Conservation (phyloP, 2,329 filamentous ascomycete genomes). For the Fusarium zealandicum region DNA sequence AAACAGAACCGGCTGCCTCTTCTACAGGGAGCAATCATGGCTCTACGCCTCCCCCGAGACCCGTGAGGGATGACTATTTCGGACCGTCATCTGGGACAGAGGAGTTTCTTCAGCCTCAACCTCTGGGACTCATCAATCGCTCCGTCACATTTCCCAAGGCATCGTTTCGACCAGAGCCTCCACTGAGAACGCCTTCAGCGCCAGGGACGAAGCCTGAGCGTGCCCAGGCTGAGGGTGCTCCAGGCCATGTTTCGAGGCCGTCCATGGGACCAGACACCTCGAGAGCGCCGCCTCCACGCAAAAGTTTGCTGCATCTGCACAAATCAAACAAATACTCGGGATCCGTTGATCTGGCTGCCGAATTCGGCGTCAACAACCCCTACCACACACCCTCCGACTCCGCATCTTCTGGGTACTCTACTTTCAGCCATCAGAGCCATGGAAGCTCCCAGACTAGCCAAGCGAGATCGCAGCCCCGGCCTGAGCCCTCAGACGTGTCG, state of each 20-base stretch:
- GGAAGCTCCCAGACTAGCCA: slow-evolving; percentile 65
- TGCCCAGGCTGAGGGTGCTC: slow-evolving; percentile 39
- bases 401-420: slow-evolving; percentile 69
- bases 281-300: slow-evolving; percentile 61
- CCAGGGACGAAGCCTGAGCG: slow-evolving; percentile 53
- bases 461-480: slow-evolving; percentile 43
- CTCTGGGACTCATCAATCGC: slow-evolving; percentile 51
- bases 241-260: slow-evolving; percentile 46
- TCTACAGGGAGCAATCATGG: slow-evolving; percentile 36
- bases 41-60: slow-evolving; percentile 49
- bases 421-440: slow-evolving; percentile 63
- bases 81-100: slow-evolving; percentile 54
- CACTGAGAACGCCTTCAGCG: slow-evolving; percentile 56
- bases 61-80: slow-evolving; percentile 64
- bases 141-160: slow-evolving; percentile 62
- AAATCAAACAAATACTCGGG: slow-evolving; percentile 49
- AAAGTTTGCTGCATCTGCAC: slow-evolving; percentile 54
- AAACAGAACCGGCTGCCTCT: slow-evolving; percentile 19
- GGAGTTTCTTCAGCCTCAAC: slow-evolving; percentile 48
- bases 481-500: slow-evolving; percentile 52
- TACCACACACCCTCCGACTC: slow-evolving; percentile 72
- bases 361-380: slow-evolving; percentile 68
- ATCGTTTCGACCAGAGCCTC: slow-evolving; percentile 47
- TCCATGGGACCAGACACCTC: slow-evolving; percentile 60
- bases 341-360: slow-evolving; percentile 63